Conservation (phyloP, 306 rosid genomes). For the Quercus parvula region DNA sequence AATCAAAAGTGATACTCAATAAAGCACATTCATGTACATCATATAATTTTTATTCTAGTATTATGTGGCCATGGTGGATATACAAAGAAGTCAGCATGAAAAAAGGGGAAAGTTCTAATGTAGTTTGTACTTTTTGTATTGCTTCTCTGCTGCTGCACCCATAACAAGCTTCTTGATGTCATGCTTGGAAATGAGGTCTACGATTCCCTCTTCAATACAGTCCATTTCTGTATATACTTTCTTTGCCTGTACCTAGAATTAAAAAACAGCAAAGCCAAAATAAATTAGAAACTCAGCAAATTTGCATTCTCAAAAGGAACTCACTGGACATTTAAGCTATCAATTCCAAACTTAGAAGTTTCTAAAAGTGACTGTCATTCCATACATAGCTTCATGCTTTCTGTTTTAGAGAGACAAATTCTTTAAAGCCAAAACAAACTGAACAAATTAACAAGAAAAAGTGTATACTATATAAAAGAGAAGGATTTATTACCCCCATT, state of each 20-base stretch:
- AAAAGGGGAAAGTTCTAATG: neutral
- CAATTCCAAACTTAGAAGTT: no score
- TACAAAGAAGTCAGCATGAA: neutral
- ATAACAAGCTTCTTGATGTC: conserved; percentile 63
- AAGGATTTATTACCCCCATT: conserved; percentile 65
- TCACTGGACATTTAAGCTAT: no score
- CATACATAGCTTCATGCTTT: neutral
- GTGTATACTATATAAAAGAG: neutral
- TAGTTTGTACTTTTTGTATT: conserved; percentile 53
- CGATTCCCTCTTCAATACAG: conserved; percentile 68
- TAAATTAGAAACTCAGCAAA: neutral
- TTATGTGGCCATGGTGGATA: neutral
- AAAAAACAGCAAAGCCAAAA: neutral
- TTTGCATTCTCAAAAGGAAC: neutral
- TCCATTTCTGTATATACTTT: conserved; percentile 50
- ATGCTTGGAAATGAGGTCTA: conserved; percentile 52
- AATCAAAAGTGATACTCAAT: neutral
- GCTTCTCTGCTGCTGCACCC: conserved; percentile 87
- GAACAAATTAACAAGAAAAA: neutral
- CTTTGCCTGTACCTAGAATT: conserved; percentile 45
- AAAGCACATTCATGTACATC: neutral
- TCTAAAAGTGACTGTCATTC: no score
- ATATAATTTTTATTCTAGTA: neutral
- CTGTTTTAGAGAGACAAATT: neutral
- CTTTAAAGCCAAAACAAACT: neutral